Evolutionary conservation across 345 rosid species (phyloP).

Genomic region (Capsella bursapastoris): DNA sequence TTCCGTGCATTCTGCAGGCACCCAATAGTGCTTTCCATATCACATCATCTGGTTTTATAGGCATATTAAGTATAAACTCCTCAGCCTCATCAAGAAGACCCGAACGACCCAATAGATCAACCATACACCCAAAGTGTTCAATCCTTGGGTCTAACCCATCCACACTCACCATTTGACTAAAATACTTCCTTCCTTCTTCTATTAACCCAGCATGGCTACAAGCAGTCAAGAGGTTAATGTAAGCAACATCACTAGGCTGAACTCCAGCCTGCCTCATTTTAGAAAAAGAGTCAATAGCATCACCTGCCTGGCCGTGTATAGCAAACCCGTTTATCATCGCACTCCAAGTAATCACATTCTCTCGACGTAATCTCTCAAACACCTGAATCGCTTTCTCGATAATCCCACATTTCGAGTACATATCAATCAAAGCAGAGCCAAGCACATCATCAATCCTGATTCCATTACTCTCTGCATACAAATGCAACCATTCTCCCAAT

Average conservation of each 20-base stretch:
- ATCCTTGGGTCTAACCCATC: slow-evolving; percentile 64
- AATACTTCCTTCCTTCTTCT: slow-evolving; percentile 56
- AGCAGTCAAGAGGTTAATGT: slow-evolving; percentile 61
- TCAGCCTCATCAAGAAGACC: slow-evolving; percentile 68
- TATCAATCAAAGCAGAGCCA: slow-evolving; percentile 75
- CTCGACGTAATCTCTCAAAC: slow-evolving; percentile 55
- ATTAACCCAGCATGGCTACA: slow-evolving; percentile 75
- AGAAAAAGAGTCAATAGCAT: slow-evolving; percentile 56
- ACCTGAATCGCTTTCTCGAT: slow-evolving; percentile 65
- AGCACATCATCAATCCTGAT: slow-evolving; percentile 62
- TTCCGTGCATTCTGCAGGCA: slow-evolving; percentile 67
- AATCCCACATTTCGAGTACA: slow-evolving; percentile 78
- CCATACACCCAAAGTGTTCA: slow-evolving; percentile 81
- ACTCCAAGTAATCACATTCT: slow-evolving; percentile 66
- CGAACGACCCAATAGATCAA: slow-evolving; percentile 70
- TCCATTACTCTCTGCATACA: slow-evolving; percentile 54
- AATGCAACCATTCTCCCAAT: slow-evolving; percentile 72
- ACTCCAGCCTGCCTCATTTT: slow-evolving; percentile 55
- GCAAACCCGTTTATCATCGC: slow-evolving; percentile 71
- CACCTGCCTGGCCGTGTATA: slow-evolving; percentile 62
- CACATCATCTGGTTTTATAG: slow-evolving; percentile 61
- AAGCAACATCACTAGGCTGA: slow-evolving; percentile 58
- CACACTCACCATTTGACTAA: slow-evolving; percentile 58
- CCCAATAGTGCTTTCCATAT: slow-evolving; percentile 72
- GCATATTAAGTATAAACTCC: slow-evolving; percentile 63